Percentiles rank a stretch among this genome's conserved stretches.
Evolutionary conservation across 2,329 filamentous ascomycete species (phyloP).

Genomic region (Niveomyces coronatus): DNA sequence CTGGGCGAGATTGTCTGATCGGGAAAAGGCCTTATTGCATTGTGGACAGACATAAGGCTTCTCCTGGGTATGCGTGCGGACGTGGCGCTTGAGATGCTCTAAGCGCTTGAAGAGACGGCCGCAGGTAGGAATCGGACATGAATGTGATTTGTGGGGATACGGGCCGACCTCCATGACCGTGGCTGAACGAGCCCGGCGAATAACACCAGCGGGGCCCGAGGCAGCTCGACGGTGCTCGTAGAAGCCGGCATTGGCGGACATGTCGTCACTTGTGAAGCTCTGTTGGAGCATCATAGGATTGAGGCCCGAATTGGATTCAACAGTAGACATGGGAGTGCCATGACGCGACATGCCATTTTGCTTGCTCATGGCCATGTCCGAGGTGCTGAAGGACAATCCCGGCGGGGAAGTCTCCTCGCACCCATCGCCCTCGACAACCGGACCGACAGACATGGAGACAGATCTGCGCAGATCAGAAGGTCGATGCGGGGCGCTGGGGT

Average conservation of each 20-base stretch:
- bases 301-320: constrained; percentile 72
- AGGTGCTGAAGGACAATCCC: constrained; percentile 61
- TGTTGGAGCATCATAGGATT: constrained; percentile 62
- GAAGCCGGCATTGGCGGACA: constrained; percentile 6
- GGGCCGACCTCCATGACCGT: constrained; percentile 95
- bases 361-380: constrained; percentile 60
- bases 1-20: constrained; percentile 98
- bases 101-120: constrained; percentile 96
- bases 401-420: constrained; percentile 69
- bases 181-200: constrained; percentile 83
- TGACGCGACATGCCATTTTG: constrained; percentile 81
- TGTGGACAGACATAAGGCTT: constrained; percentile 95
- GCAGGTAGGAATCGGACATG: constrained; percentile 97
- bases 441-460: constrained; percentile 76
- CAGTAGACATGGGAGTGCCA: constrained; percentile 75
- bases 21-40: constrained; percentile 97
- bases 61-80: constrained; percentile 98
- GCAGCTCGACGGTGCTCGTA: constrained; percentile 52
- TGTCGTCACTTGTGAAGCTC: constrained; percentile 40
- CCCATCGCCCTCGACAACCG: constrained; percentile 71
- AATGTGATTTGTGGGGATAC: constrained; percentile 96
- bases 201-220: constrained; percentile 62
- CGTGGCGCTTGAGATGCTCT: constrained; percentile 96
- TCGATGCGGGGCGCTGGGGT: constrained; percentile 53
- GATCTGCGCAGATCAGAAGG: constrained; percentile 88